Evolutionary conservation across 805 yeast genomes (phyloP).

Genomic region (Metschnikowia noctiluminum): DNA sequence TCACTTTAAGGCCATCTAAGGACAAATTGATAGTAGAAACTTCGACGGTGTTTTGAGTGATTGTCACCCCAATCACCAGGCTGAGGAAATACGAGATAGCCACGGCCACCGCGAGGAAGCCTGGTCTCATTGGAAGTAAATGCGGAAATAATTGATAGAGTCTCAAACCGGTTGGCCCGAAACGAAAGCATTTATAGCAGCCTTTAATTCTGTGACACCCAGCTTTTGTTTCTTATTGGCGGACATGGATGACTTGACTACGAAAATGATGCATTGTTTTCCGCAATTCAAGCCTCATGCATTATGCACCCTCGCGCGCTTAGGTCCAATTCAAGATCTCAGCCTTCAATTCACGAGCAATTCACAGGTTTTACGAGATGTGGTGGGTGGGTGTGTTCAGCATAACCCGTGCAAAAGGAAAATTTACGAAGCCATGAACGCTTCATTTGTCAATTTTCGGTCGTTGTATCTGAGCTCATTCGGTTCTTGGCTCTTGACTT

Average conservation of each 20-base stretch:
- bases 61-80: constrained; percentile 1
- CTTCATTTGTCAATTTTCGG: too few relatives aligned
- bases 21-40: neutral
- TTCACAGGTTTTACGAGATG: neutral
- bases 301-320: neutral
- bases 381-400: neutral
- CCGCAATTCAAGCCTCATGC: neutral
- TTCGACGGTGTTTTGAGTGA: constrained; percentile 1
- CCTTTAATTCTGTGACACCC: neutral
- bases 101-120: neutral
- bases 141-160: neutral
- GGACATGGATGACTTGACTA: neutral
- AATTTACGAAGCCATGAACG: neutral
- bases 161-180: neutral
- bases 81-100: neutral
- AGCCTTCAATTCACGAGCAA: neutral
- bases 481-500: neutral
- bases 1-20: constrained; percentile 4
- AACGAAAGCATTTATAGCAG: neutral
- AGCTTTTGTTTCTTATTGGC: neutral
- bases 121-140: neutral
- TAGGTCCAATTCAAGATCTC: neutral
- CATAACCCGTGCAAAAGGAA: too few relatives aligned
- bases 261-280: neutral
- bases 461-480: neutral